These are phyloP conservation scores for Mediolabrus comicus DNA, from an alignment of 108 stramenopile species.

Conservation along the genomic window DNA sequence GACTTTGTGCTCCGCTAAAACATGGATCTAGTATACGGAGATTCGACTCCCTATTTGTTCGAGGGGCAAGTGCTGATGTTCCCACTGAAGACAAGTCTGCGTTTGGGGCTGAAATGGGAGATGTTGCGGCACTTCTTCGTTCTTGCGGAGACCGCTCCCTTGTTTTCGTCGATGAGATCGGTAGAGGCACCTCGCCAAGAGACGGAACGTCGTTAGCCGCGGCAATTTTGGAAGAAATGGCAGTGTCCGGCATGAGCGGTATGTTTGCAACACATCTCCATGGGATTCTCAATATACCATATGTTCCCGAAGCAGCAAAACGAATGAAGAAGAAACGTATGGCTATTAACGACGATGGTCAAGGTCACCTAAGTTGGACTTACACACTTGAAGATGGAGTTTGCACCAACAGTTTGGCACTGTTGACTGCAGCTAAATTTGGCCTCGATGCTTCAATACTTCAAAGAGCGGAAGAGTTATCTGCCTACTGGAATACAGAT, in stretches of 20 bases:
- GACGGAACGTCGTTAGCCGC: slow-evolving; percentile 87
- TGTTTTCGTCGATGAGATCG: slow-evolving; percentile 96
- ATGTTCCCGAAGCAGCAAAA: slow-evolving; percentile 8
- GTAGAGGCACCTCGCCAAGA: slow-evolving; percentile 89
- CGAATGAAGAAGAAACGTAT: slow-evolving; percentile 50
- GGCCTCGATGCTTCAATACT: slow-evolving; percentile 74
- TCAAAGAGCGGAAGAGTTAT: slow-evolving; percentile 67
- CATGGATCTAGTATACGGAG: slow-evolving; percentile 58
- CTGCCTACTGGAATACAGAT: slow-evolving; percentile 25
- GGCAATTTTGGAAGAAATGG: slow-evolving; percentile 86
- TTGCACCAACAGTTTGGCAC: slow-evolving; percentile 84
- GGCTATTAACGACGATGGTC: slow-evolving; percentile 29
- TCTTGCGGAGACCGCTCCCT: slow-evolving; percentile 74
- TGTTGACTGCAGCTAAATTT: slow-evolving; percentile 80
- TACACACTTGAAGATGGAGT: slow-evolving; percentile 84
- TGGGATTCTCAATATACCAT: slow-evolving; percentile 39
- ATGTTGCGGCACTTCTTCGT: slow-evolving; percentile 85
- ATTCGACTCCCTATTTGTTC: slow-evolving; percentile 88
- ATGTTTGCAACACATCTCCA: slow-evolving; percentile 88
- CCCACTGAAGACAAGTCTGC: slow-evolving; percentile 90
- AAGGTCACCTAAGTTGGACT: slow-evolving; percentile 63
- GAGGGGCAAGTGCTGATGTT: slow-evolving; percentile 90
- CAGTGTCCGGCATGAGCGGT: slow-evolving; percentile 56
- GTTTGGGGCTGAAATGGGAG: slow-evolving; percentile 97
- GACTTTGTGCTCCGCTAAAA: slow-evolving; percentile 78